Conservation (phyloP, 306 rosid genomes). For the Hippophae tibetana region DNA sequence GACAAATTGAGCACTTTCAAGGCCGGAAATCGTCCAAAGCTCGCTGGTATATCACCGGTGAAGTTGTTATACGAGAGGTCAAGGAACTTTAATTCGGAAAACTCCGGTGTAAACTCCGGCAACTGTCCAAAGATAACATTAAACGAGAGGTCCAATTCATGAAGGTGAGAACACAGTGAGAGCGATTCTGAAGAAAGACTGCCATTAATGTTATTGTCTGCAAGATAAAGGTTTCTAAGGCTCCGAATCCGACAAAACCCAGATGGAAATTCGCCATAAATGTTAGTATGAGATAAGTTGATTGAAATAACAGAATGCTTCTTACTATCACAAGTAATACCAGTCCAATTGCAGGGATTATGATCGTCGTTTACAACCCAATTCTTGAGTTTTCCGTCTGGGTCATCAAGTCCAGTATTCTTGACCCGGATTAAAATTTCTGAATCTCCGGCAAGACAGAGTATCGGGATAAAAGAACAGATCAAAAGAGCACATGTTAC, state of each 20-base stretch:
- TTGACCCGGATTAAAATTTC: conserved; percentile 52
- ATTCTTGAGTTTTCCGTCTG: conserved; percentile 31
- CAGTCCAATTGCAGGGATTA: conserved; percentile 61
- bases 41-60: conserved; percentile 53
- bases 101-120: conserved; percentile 46
- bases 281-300: conserved; percentile 25
- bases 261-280: conserved; percentile 51
- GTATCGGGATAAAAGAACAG: not conserved
- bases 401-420: conserved; percentile 37
- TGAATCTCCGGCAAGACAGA: conserved; percentile 26
- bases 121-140: conserved; percentile 44
- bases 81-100: conserved; percentile 24
- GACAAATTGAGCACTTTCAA: conserved; percentile 29
- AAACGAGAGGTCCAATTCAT: conserved; percentile 32
- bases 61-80: conserved; percentile 60
- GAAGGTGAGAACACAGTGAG: conserved; percentile 51
- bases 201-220: conserved; percentile 26
- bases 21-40: conserved; percentile 35
- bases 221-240: conserved; percentile 43
- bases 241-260: conserved; percentile 56
- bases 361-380: conserved; percentile 30
- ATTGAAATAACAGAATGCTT: conserved; percentile 34
- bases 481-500: conserved; percentile 5
- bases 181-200: conserved; percentile 30
- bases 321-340: conserved; percentile 43